These are phyloP conservation scores for Oidium heveae DNA, from an alignment of 2,329 filamentous ascomycete genomes.

Conservation along the genomic window DNA sequence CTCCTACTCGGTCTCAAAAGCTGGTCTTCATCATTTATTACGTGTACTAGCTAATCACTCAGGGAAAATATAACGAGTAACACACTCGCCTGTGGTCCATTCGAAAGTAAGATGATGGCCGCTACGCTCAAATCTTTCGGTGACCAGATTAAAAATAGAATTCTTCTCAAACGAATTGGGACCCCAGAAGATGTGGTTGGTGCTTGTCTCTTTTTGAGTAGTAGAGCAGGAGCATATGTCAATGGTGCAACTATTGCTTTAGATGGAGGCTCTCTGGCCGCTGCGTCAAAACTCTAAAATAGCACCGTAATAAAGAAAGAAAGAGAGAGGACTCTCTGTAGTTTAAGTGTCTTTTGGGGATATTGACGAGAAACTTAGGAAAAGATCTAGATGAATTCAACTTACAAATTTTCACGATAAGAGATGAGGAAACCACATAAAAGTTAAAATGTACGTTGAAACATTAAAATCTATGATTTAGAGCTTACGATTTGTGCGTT, in stretches of 20 bases:
- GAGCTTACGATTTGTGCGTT: no score
- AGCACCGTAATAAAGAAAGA: no score
- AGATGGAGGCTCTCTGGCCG: conserved; percentile 36
- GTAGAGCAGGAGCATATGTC: conserved; percentile 40
- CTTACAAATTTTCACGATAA: no score
- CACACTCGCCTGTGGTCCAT: conserved; percentile 39
- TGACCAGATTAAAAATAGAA: conserved; percentile 28
- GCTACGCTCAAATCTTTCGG: conserved; percentile 34
- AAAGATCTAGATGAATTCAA: no score
- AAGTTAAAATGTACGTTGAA: no score
- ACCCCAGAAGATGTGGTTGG: conserved; percentile 56
- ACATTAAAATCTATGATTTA: no score
- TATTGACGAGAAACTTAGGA: no score
- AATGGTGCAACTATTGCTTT: conserved; percentile 46
- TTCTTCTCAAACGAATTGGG: conserved; percentile 42
- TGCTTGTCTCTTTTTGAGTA: conserved; percentile 46
- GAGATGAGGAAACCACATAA: no score
- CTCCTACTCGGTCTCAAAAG: conserved; percentile 71
- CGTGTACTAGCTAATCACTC: conserved; percentile 67
- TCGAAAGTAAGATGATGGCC: conserved; percentile 52
- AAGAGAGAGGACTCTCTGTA: no score
- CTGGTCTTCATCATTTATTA: conserved; percentile 60
- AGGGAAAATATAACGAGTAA: conserved; percentile 63
- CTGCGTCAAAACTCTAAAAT: no score
- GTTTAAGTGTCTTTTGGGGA: no score